A percentile compares a stretch with the other conserved stretches of the same genome.
These are phyloP conservation scores for Plantago ovata DNA, from an alignment of 257 asterid species.

Conservation along the genomic window DNA sequence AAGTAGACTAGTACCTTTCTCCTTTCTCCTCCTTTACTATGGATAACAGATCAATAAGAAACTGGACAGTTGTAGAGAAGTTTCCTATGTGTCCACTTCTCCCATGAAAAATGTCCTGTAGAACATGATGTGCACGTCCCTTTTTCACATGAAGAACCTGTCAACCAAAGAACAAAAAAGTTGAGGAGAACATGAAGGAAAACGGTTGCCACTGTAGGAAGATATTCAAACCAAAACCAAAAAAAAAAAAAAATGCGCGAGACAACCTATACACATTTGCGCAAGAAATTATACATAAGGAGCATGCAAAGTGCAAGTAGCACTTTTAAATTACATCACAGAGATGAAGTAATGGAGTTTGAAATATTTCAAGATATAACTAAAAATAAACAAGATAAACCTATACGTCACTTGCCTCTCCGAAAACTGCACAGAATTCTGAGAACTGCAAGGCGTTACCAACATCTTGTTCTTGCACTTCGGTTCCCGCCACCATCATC, in stretches of 20 bases:
- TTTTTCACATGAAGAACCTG: constrained; percentile 69
- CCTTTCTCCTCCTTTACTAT: constrained; percentile 45
- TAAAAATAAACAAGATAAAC: constrained; percentile 17
- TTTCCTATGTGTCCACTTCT: constrained; percentile 63
- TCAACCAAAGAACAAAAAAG: constrained; percentile 8
- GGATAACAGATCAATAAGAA: constrained; percentile 59
- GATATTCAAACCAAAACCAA: background rate
- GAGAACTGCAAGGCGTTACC: constrained; percentile 80
- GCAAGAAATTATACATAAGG: background rate
- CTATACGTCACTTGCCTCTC: constrained; percentile 53
- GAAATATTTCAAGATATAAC: background rate
- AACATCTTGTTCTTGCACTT: constrained; percentile 45
- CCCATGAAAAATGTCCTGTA: constrained; percentile 65
- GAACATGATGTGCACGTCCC: constrained; percentile 61
- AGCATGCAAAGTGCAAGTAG: no score
- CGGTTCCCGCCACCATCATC: constrained; percentile 48
- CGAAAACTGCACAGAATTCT: constrained; percentile 78
- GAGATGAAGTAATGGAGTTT: background rate
- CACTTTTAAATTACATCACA: no score
- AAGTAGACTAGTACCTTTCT: constrained; percentile 46
- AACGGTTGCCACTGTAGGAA: background rate
- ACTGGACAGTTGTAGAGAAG: constrained; percentile 51
- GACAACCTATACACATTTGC: background rate
- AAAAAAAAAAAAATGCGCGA: background rate
- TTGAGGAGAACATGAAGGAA: background rate